These are phyloP conservation scores for Phytophthora podocarpi DNA, from an alignment of 352 stramenopile species.

Conservation along the genomic window DNA sequence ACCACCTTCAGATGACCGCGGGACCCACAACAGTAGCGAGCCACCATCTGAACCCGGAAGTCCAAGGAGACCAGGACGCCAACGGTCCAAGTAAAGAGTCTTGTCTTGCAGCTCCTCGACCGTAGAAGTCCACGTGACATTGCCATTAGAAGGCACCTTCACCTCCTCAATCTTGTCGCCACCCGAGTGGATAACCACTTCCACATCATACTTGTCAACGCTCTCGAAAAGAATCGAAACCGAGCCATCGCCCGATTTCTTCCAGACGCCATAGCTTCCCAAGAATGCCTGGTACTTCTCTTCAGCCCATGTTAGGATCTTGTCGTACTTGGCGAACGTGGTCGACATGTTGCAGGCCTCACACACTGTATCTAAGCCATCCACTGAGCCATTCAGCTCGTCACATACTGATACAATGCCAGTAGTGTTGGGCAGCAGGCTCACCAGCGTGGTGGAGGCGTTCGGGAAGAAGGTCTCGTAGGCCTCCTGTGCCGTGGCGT, in stretches of 20 bases:
- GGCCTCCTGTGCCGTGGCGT: slow-evolving; percentile 60
- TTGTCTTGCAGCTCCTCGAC: slow-evolving; percentile 33
- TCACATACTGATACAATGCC: slow-evolving; percentile 65
- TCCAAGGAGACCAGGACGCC: slow-evolving; percentile 24
- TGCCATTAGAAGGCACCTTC: slow-evolving; percentile 19
- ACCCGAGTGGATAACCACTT: slow-evolving; percentile 35
- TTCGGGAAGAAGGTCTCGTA: slow-evolving; percentile 70
- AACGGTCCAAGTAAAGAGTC: slow-evolving; percentile 37
- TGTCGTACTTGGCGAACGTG: slow-evolving; percentile 67
- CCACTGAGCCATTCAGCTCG: slow-evolving; percentile 33
- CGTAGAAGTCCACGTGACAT: slow-evolving; percentile 25
- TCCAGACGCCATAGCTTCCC: slow-evolving; percentile 49
- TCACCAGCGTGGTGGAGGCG: slow-evolving; percentile 36
- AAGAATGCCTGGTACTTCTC: slow-evolving; percentile 63
- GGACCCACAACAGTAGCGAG: slow-evolving; percentile 31
- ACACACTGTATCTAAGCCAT: slow-evolving; percentile 51
- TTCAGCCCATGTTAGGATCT: slow-evolving; percentile 72
- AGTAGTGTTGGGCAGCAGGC: slow-evolving; percentile 62
- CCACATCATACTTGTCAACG: slow-evolving; percentile 23
- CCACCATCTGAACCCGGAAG: slow-evolving; percentile 25
- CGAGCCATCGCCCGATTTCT: slow-evolving; percentile 38
- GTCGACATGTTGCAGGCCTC: slow-evolving; percentile 60
- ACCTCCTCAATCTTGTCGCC: slow-evolving; percentile 28
- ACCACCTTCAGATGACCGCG: slow-evolving; percentile 32
- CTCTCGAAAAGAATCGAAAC: slow-evolving; percentile 33